Percentiles rank a stretch among this genome's conserved stretches.
Evolutionary conservation across 306 rosid genomes (phyloP).

Genomic region (Astragalus membranaceus): DNA sequence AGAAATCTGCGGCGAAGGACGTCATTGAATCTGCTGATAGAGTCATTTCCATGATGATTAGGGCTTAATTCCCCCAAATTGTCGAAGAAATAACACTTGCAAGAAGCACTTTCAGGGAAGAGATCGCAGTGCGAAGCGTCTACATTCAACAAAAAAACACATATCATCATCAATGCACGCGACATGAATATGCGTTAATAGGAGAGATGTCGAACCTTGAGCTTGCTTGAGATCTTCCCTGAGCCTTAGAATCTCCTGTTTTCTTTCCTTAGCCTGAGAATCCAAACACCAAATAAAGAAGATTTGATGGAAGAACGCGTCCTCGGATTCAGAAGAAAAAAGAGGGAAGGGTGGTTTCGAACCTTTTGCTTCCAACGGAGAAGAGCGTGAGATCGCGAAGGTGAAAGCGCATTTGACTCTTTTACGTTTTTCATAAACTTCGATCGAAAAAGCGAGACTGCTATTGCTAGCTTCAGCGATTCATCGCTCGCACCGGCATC

Average conservation of each 20-base stretch:
- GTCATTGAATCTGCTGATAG: constrained; percentile 58
- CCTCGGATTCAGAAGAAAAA: not conserved
- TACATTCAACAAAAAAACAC: constrained; percentile 25
- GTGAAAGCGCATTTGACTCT: constrained; percentile 19
- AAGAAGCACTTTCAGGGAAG: constrained; percentile 62
- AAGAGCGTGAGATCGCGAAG: constrained; percentile 54
- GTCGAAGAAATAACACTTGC: constrained; percentile 88
- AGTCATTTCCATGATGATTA: constrained; percentile 29
- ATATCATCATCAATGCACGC: not conserved
- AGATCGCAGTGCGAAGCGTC: constrained; percentile 66
- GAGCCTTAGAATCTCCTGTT: constrained; percentile 71
- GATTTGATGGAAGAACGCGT: not conserved
- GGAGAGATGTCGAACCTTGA: constrained; percentile 43
- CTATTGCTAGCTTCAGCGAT: constrained; percentile 68
- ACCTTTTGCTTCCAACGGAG: constrained; percentile 97
- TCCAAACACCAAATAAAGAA: not conserved
- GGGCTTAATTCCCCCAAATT: constrained; percentile 50
- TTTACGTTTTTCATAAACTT: constrained; percentile 35
- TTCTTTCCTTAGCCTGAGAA: constrained; percentile 82
- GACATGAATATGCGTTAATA: not conserved
- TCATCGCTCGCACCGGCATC: constrained; percentile 35
- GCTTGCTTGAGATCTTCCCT: constrained; percentile 68
- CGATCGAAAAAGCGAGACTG: constrained; percentile 69
- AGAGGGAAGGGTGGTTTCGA: not conserved
- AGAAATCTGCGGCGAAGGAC: constrained; percentile 86